phyloP scores from a whole-genome alignment of 1,284 basidiomycete genomes.

The Ceratobasidium sp. region DNA sequence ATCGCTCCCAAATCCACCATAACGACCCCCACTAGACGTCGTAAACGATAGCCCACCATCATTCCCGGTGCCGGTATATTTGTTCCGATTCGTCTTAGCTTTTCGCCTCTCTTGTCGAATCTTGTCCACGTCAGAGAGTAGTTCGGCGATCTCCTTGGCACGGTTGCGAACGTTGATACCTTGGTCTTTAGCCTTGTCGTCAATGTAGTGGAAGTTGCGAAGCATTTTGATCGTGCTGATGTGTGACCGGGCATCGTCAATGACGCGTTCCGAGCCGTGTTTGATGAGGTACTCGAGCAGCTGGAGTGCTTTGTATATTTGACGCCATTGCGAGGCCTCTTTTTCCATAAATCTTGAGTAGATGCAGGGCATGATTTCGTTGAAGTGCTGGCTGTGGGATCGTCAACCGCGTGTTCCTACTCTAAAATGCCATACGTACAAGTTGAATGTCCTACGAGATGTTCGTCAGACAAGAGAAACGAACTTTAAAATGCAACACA shows the following conservation, averaged over 20 bases:
- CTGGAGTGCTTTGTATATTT: slow-evolving; percentile 99
- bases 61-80: slow-evolving; percentile 90
- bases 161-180: slow-evolving; percentile 99
- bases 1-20: slow-evolving; percentile 88
- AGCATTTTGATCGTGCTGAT: slow-evolving; percentile 98
- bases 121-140: slow-evolving; percentile 92
- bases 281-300: slow-evolving; percentile 96
- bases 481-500: slow-evolving; percentile 55
- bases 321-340: slow-evolving; percentile 97
- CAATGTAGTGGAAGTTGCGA: slow-evolving; percentile 97
- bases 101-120: slow-evolving; percentile 92
- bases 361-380: slow-evolving; percentile 99
- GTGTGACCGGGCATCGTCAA: slow-evolving; percentile 96
- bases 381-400: slow-evolving; percentile 88
- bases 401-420: background rate
- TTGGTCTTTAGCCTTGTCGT: slow-evolving; percentile 99
- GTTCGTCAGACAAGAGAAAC: slow-evolving; percentile 10
- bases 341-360: slow-evolving; percentile 97
- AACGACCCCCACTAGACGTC: slow-evolving; percentile 70
- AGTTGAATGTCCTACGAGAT: slow-evolving; percentile 84
- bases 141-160: slow-evolving; percentile 89
- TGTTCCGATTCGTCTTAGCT: slow-evolving; percentile 92
- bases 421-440: slow-evolving; percentile 68
- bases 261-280: slow-evolving; percentile 98
- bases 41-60: slow-evolving; percentile 74